phyloP scores from a whole-genome alignment of 176 grass and related monocot genomes.

The Oryza meridionalis region DNA sequence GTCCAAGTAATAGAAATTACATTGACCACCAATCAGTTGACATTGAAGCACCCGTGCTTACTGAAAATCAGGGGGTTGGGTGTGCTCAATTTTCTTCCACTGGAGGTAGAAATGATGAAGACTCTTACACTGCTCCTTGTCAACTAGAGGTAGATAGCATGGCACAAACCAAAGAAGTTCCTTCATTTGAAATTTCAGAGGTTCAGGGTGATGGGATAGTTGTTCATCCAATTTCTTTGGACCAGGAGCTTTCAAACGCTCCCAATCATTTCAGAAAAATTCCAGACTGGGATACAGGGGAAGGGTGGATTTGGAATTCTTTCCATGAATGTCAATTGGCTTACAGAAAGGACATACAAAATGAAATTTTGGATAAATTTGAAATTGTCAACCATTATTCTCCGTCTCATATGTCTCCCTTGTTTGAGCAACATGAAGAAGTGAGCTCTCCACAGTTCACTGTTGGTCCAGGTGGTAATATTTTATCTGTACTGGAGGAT shows the following conservation, averaged over 20 bases:
- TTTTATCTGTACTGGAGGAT: constrained; percentile 72
- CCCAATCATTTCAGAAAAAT: constrained; percentile 24
- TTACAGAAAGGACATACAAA: constrained; percentile 64
- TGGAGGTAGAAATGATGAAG: constrained; percentile 42
- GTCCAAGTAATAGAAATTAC: constrained; percentile 19
- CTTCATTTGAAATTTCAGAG: constrained; percentile 45
- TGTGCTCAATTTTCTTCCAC: constrained; percentile 36
- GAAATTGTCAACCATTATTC: constrained; percentile 68
- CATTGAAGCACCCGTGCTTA: constrained; percentile 33
- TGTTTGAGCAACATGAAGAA: constrained; percentile 58
- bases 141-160: constrained; percentile 40
- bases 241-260: constrained; percentile 34
- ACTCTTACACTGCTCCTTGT: constrained; percentile 33
- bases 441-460: constrained; percentile 50
- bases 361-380: constrained; percentile 61
- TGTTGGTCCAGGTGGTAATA: constrained; percentile 63
- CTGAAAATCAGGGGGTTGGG: constrained; percentile 28
- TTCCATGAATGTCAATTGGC: constrained; percentile 65
- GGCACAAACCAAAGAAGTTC: constrained; percentile 28
- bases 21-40: constrained; percentile 32
- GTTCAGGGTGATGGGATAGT: constrained; percentile 21
- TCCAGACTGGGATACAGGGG: constrained; percentile 53
- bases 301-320: constrained; percentile 81
- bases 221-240: constrained; percentile 32
- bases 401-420: constrained; percentile 68